Base-by-base conservation (phyloP, 306 rosid genomes). In the Castanopsis chinensis region DNA sequence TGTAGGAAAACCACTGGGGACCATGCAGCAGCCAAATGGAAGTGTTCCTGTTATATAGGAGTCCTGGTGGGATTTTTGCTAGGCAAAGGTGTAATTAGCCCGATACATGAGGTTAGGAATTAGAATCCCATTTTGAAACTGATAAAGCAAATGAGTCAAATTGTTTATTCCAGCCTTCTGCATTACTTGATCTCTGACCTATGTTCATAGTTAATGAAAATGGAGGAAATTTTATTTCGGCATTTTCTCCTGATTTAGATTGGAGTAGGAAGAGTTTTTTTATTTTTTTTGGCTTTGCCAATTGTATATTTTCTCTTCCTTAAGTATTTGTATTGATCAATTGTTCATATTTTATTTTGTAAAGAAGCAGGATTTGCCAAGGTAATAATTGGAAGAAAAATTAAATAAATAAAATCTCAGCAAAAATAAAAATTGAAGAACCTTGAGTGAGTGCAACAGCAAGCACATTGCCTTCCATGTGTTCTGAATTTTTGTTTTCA, bases 11-110 rank as follows among this genome's bases (percentile, higher is more conserved):
- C 84, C 97, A 17, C 75, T 92, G 83, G 88, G 87, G 74, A 75
- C 91, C 76, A 81, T 88, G 80, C 97, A 91, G 75, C 94, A 89
- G 83, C 87, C 89, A 83, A 91, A 87, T 64, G 94, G 92, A 71
- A 82, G 91, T 68, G 92, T 92, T 84, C 93, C 91, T 77, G 98
- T 92, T 71, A 81, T 85, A 83, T 92, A 92, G 90, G 71, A 83
- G 57, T 73, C 74, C 60, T 53, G 76, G 80, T 72, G 74, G 83
- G 78, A 75, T 41, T 85, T 88, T 90, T 83, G 82, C 73, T 79
- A 79, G 84, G 84, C 80, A 80, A 73, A 79, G 83, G 81, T 88
- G 89, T 84, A 85, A 91, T 82, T 89, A 85, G 78, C 87, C 41
- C 76, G 43, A 84, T 85, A 90, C 88, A 28, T 61, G 88, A 87